Evolutionary conservation across 495 filamentous ascomycete genomes (phyloP).

Genomic region (Halenospora varia): DNA sequence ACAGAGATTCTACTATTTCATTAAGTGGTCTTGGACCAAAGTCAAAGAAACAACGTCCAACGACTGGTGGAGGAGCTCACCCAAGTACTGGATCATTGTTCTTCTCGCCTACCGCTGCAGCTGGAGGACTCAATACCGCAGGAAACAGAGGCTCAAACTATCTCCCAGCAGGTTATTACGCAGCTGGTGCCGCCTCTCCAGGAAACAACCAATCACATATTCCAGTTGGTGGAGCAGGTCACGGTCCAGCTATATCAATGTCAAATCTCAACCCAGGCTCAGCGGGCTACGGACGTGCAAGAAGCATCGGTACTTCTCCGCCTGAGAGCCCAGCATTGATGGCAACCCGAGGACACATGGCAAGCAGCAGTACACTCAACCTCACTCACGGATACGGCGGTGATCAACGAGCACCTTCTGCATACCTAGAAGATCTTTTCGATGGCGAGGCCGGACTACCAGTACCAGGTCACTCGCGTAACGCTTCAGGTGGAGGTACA

Average conservation of each 20-base stretch:
- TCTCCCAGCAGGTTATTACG: slow-evolving; percentile 91
- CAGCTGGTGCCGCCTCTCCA: slow-evolving; percentile 56
- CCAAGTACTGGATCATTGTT: slow-evolving; percentile 58
- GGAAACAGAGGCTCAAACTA: slow-evolving; percentile 63
- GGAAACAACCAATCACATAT: slow-evolving; percentile 43
- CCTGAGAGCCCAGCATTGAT: slow-evolving; percentile 60
- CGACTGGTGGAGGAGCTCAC: slow-evolving; percentile 35
- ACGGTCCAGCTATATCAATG: slow-evolving; percentile 47
- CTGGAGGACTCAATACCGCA: slow-evolving; percentile 34
- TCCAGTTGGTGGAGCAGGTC: slow-evolving; percentile 32
- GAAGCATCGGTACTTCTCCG: slow-evolving; percentile 49
- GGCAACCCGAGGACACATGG: slow-evolving; percentile 32
- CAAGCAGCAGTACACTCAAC: slow-evolving; percentile 68
- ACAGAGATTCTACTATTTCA: slow-evolving; percentile 56
- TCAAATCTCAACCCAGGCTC: slow-evolving; percentile 51
- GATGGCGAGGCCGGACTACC: slow-evolving; percentile 40
- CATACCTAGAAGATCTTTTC: slow-evolving; percentile 90
- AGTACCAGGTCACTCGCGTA: slow-evolving; percentile 1
- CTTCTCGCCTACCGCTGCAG: slow-evolving; percentile 82
- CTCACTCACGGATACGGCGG: slow-evolving; percentile 35
- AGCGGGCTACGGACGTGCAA: slow-evolving; percentile 42
- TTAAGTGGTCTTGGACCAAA: slow-evolving; percentile 44
- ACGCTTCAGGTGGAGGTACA: background rate
- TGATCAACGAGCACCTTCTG: slow-evolving; percentile 75
- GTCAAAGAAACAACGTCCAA: slow-evolving; percentile 40